phyloP scores from a whole-genome alignment of 2,329 filamentous ascomycete genomes.

The Xylariaceae sp. region DNA sequence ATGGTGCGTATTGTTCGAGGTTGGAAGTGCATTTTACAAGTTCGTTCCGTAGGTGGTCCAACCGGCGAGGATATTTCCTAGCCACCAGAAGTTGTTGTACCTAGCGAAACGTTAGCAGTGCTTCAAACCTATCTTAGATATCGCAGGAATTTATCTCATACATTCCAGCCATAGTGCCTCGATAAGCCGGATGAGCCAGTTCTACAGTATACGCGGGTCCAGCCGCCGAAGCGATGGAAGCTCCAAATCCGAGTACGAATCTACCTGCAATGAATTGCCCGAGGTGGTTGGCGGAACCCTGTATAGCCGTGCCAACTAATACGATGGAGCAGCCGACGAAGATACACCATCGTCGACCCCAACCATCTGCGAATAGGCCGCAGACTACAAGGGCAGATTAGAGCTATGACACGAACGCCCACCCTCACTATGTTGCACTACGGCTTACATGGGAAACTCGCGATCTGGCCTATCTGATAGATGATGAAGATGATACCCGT shows the following conservation, averaged over 20 bases:
- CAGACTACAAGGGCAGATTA: slow-evolving; percentile 43
- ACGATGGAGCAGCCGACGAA: slow-evolving; percentile 62
- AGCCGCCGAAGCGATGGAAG: slow-evolving; percentile 64
- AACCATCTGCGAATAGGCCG: slow-evolving; percentile 57
- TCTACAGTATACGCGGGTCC: slow-evolving; percentile 71
- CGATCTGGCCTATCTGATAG: slow-evolving; percentile 58
- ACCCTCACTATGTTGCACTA: background rate
- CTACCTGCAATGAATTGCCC: slow-evolving; percentile 63
- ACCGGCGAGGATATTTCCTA: slow-evolving; percentile 61
- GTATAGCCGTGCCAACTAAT: slow-evolving; percentile 57
- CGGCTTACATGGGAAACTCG: slow-evolving; percentile 52
- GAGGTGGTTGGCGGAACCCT: slow-evolving; percentile 53
- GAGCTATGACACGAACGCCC: background rate
- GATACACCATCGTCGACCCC: slow-evolving; percentile 61
- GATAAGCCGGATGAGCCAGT: slow-evolving; percentile 67
- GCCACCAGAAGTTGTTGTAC: slow-evolving; percentile 53
- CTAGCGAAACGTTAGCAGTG: background rate
- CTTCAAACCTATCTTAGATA: slow-evolving; percentile 28
- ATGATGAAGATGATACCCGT: slow-evolving; percentile 57
- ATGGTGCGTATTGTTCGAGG: background rate
- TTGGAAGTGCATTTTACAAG: slow-evolving; percentile 14
- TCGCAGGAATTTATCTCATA: slow-evolving; percentile 57
- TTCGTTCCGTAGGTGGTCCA: slow-evolving; percentile 56
- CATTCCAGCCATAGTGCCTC: slow-evolving; percentile 66
- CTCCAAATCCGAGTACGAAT: slow-evolving; percentile 63